Evolutionary conservation across 257 asterid genomes (phyloP), one percentile per base, ranked within the genome.

Genomic region (Petunia axillaris): DNA sequence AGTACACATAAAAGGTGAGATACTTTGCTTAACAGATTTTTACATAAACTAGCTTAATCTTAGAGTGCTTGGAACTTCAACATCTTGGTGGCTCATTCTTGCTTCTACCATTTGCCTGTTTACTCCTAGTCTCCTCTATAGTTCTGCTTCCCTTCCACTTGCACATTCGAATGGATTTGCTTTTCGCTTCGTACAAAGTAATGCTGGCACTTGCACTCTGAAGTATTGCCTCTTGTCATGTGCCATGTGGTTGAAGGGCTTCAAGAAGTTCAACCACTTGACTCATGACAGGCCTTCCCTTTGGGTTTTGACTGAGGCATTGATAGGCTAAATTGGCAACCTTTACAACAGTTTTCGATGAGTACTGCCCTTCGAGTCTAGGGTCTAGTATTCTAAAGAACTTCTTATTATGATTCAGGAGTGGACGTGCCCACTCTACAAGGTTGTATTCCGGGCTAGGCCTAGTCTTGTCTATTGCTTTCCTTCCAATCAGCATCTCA

Each of bases 281-380:
- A 62, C 89, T 90, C 96, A 95, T 95, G 5, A 84, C 85, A 35
- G 99, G 99, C 87, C 99, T 84, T 11, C 97, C 95, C 83, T 86
- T 93, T 0, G 99, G 97, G 88, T 93, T 93, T 81, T 93, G 98
- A 85, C 97, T 95, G 64, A 95, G 97, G 68, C 99, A 93, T 75
- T 88, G 96, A 78, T 91, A 91, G 14, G 97, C 91, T 48, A 95
- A 89, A 76, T 88, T 89, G 55, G 99, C 97, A 82, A 93, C 97
- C 85, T 92, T 93, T 83, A 85, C 82, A 4, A 91, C 95, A 55
- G 82, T 77, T 83, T 88, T 89, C 36, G 71, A 83, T 36, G 97
- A 87, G 86, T 90, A 95, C 67, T 95, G 99, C 35, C 99, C 98
- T n/a, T 95, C 97, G 66, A 93, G 86, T 88, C 97, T 90, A 4